Evolutionary conservation across 2,329 filamentous ascomycete genomes (phyloP), one percentile per base, ranked within the genome.

Genomic region (Fusarium robinianum): DNA sequence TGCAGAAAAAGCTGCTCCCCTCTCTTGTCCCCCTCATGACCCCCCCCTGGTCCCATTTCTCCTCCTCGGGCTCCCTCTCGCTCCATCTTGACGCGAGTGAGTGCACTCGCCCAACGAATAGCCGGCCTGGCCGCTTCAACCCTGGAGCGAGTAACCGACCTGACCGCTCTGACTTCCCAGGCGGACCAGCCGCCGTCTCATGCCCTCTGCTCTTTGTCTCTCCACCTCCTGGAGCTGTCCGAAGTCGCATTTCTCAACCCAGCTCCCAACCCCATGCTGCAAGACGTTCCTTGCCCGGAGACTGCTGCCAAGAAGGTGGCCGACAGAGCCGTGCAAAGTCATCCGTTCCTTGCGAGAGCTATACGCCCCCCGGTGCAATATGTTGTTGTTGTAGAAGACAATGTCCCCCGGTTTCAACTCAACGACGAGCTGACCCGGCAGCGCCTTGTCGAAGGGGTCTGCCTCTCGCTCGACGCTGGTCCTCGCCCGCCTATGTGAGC

Each of bases 381-480:
- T 95, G 66, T 95, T 95, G 63, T 91, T 95, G 67, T 95, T 84
- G 64, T 95, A 95, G 61, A 95, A 95, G 27, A 87, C 87, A 11
- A 87, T 81, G 67, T 95, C 90, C 1, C 90, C 90, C 0, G 88
- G 77, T 51, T 79, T 71, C 49, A 95, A 72, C 62, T 73, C 63
- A 11, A 95, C 88, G 4, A 79, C 69, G 10, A 84, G 62, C 72
- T 90, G 84, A 1, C 72, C 80, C 0, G 84, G 81, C 55, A 94
- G 58, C 2, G 71, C 61, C 3, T 70, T 62, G 55, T 84, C 85
- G 58, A 81, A 87, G 0, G 85, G 84, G 14, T 75, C 81, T 1
- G 88, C 88, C 6, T 61, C 67, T 9, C 88, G 75, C 75, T 95
- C 90, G 1, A 58, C 64, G 5, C 81, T 77, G 1, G 88, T 95